Evolutionary conservation across 306 rosid genomes (phyloP).

Genomic region (Begonia masoniana): DNA sequence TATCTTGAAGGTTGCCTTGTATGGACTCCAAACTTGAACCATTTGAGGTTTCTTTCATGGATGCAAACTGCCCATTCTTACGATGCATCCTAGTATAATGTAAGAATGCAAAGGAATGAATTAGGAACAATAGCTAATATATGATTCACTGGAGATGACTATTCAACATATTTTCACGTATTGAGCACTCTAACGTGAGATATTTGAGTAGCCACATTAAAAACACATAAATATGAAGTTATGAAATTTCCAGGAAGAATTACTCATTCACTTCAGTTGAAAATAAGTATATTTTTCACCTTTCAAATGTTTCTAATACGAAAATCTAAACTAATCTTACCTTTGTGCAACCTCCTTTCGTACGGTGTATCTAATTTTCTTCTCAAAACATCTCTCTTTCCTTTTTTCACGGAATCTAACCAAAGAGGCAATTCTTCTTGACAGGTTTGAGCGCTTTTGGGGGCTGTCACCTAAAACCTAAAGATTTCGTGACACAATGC

Average conservation of each 20-base stretch:
- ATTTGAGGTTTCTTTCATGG: background rate
- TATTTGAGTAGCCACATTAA: too few relatives aligned
- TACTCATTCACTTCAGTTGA: too few relatives aligned
- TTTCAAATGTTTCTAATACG: too few relatives aligned
- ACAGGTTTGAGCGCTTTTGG: conserved; percentile 45
- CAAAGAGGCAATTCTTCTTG: conserved; percentile 64
- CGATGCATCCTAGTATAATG: conserved; percentile 1
- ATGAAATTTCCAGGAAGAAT: too few relatives aligned
- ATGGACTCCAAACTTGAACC: background rate
- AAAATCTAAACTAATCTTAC: conserved; percentile 13
- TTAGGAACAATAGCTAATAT: too few relatives aligned
- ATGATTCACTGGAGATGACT: too few relatives aligned
- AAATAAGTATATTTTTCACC: too few relatives aligned
- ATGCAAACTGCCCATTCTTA: conserved; percentile 3
- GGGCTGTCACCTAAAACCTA: conserved; percentile 14
- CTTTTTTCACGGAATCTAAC: conserved; percentile 77
- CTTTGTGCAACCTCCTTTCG: conserved; percentile 75
- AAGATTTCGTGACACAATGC: background rate
- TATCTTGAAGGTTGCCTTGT: background rate
- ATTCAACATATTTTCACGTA: too few relatives aligned
- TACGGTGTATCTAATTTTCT: conserved; percentile 71
- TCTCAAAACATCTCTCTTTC: conserved; percentile 67
- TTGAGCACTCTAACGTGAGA: too few relatives aligned
- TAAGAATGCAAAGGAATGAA: too few relatives aligned
- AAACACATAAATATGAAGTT: too few relatives aligned